These are phyloP conservation scores for Cadophora gregata DNA, from an alignment of 2,329 filamentous ascomycete genomes.

Conservation along the genomic window DNA sequence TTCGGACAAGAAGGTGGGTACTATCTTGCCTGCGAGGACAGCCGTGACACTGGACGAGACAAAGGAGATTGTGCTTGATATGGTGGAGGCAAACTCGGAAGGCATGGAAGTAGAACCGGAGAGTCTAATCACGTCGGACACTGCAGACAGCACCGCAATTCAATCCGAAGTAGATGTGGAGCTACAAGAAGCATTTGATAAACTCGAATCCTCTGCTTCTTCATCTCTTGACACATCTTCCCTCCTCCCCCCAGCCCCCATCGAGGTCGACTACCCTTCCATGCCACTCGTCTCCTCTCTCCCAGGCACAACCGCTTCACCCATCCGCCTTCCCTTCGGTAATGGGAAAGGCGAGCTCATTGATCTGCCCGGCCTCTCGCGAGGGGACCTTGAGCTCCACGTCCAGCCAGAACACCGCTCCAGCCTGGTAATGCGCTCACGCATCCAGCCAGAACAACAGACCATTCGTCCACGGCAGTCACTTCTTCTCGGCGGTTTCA, in stretches of 20 bases:
- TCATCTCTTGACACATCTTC: constrained; percentile 43
- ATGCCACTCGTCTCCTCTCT: constrained; percentile 88
- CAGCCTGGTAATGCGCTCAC: constrained; percentile 78
- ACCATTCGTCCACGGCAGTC: constrained; percentile 79
- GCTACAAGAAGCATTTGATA: constrained; percentile 10
- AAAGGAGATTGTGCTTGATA: background rate
- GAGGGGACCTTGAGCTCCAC: constrained; percentile 73
- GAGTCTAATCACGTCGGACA: background rate
- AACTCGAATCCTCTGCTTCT: constrained; percentile 27
- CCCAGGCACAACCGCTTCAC: constrained; percentile 92
- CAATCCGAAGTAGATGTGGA: constrained; percentile 26
- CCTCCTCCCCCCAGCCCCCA: constrained; percentile 78
- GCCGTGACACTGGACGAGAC: constrained; percentile 1
- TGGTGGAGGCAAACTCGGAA: background rate
- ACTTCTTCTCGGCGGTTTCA: constrained; percentile 82
- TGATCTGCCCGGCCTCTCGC: constrained; percentile 84
- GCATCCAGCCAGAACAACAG: constrained; percentile 75
- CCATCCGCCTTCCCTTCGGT: constrained; percentile 91
- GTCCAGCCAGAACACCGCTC: constrained; percentile 70
- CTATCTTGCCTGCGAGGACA: constrained; percentile 16
- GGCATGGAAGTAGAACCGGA: background rate
- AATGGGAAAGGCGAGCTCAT: constrained; percentile 87
- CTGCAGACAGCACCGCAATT: background rate
- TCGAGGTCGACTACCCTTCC: constrained; percentile 75
- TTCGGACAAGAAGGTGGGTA: constrained; percentile 20